These are phyloP conservation scores for Neurospora hispaniola DNA, from an alignment of 495 filamentous ascomycete genomes.

Conservation along the genomic window DNA sequence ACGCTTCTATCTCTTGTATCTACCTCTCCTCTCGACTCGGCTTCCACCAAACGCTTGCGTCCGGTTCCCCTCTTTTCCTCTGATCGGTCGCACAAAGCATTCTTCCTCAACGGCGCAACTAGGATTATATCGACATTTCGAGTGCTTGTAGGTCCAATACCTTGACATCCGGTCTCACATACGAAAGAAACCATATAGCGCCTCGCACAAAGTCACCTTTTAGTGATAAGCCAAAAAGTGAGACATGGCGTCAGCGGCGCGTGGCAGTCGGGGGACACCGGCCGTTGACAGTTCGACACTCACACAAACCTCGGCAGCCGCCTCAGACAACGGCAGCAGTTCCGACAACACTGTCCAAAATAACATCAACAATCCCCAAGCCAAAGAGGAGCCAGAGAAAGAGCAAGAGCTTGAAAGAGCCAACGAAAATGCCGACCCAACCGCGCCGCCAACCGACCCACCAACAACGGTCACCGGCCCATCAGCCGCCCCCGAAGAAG, in stretches of 20 bases:
- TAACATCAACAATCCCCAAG: not conserved
- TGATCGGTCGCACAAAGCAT: not conserved
- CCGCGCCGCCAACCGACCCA: not conserved
- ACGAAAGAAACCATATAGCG: not conserved
- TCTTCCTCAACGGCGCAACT: not conserved
- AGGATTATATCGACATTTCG: not conserved
- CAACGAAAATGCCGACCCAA: not conserved
- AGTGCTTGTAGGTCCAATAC: not conserved
- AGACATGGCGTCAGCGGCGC: not conserved
- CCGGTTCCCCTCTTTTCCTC: not conserved
- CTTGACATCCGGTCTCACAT: not conserved
- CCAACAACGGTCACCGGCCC: not conserved
- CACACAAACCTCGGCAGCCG: not conserved
- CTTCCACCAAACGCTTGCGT: not conserved
- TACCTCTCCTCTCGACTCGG: not conserved
- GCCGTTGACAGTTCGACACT: not conserved
- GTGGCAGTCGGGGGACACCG: not conserved
- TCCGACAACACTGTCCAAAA: not conserved
- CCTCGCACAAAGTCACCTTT: not conserved
- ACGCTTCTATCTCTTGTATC: not conserved
- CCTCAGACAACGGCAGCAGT: not conserved
- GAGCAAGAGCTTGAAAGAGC: not conserved
- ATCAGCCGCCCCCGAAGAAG: slow-evolving; percentile 16
- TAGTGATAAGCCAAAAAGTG: not conserved
- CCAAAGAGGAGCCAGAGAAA: not conserved